Conservation (phyloP, 78 protist genomes). For the Tieghemostelium lacteum region DNA sequence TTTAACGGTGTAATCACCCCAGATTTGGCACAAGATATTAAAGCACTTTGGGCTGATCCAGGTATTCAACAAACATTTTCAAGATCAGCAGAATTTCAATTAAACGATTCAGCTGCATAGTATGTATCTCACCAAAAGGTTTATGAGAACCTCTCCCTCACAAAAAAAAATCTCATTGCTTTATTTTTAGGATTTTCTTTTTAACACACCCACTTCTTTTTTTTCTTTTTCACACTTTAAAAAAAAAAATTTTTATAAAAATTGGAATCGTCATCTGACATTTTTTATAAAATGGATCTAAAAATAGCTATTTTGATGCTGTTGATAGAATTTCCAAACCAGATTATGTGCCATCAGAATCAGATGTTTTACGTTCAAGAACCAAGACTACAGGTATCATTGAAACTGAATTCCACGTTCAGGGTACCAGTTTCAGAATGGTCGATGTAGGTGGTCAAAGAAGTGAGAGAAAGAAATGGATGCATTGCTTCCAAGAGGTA, state of each 20-base stretch:
- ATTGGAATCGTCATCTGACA: neutral
- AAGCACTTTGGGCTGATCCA: constrained; percentile 89
- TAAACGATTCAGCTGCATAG: constrained; percentile 93
- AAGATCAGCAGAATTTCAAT: constrained; percentile 89
- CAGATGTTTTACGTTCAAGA: constrained; percentile 94
- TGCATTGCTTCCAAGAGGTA: constrained; percentile 97
- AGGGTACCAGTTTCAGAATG: constrained; percentile 80
- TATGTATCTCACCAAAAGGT: no score
- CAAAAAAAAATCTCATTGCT: no score
- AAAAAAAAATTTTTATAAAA: no score
- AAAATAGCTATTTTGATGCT: constrained; percentile 83
- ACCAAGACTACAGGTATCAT: constrained; percentile 96
- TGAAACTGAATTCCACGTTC: constrained; percentile 86
- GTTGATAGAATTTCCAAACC: constrained; percentile 82
- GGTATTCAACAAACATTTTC: constrained; percentile 84
- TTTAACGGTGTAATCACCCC: constrained; percentile 66
- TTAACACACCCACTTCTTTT: neutral
- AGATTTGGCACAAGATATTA: constrained; percentile 80
- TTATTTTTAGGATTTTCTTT: neutral
- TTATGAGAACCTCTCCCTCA: no score
- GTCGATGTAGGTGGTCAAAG: constrained; percentile 98
- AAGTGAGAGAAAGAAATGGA: constrained; percentile 96
- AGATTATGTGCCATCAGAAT: constrained; percentile 91
- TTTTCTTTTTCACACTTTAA: neutral
- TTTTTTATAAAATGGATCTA: neutral